These are phyloP conservation scores for Phalaenopsis equestris DNA, from an alignment of 106 monocot genomes.

Conservation along the genomic window DNA sequence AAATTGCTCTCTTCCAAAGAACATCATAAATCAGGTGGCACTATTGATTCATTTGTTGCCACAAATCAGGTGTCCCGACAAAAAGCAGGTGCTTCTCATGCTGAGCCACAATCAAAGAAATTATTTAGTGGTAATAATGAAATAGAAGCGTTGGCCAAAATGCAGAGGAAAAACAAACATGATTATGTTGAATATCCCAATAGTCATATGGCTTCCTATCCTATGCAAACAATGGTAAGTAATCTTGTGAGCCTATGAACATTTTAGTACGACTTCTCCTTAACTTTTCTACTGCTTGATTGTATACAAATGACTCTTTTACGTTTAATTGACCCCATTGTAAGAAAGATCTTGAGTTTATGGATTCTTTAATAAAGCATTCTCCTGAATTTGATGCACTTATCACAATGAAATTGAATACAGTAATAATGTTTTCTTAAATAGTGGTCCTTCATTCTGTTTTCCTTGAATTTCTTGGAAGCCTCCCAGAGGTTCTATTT, in stretches of 20 bases:
- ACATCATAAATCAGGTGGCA: conserved; percentile 28
- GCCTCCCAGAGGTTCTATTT: background rate
- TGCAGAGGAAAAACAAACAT: conserved; percentile 42
- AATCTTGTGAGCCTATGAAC: background rate
- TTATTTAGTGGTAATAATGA: conserved; percentile 40
- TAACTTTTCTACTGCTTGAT: background rate
- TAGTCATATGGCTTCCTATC: conserved; percentile 22
- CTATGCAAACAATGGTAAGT: conserved; percentile 48
- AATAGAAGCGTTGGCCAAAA: conserved; percentile 15
- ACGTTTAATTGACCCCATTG: background rate
- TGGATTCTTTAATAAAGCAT: background rate
- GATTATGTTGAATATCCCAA: conserved; percentile 20
- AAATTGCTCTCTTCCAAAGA: conserved; percentile 23
- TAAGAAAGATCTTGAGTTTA: background rate
- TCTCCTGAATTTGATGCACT: background rate
- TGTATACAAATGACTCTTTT: background rate
- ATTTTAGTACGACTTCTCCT: background rate
- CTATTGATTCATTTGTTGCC: conserved; percentile 26
- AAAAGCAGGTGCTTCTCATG: conserved; percentile 33
- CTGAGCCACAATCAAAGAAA: conserved; percentile 43
- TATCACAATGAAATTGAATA: background rate
- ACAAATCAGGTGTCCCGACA: conserved; percentile 27
- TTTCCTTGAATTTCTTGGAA: background rate
- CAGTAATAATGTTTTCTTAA: background rate
- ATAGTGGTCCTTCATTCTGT: background rate